Base-by-base conservation (phyloP, 768 basidiomycete species). In the Leccinum subtestaceum region DNA sequence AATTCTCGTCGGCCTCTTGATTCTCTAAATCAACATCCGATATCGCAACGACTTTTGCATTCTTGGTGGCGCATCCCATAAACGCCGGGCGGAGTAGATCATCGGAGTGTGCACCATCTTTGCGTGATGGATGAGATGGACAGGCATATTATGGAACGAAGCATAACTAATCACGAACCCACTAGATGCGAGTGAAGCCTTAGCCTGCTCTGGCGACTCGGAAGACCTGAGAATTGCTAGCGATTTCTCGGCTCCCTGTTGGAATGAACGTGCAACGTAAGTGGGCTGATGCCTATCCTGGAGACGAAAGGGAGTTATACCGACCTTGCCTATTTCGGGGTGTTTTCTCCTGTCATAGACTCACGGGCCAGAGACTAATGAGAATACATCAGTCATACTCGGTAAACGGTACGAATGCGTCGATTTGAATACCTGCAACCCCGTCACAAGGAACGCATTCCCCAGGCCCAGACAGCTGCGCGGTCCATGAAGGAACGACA, bases 31-130 rank as follows among this genome's bases (percentile, higher is more conserved):
- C 27, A 27, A 27, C 5, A 27, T 27, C 27, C 27, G 27, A 90
- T 63, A 97, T 94, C 1, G 91, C 90, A 50, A 98, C 88, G 55
- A 98, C 89, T 80, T 98, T 98, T 2, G 90, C 86, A 67, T 93
- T 93, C 75, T 89, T 92, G 4, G 93, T 97, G 29, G 89, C 87
- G 64, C 93, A 94, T 51, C 94, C 94, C 86, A 95, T 92, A 68
- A 95, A 93, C 1, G 98, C 86, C 0, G 96, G 96, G 51, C 84
- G 80, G 19, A 96, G 80, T 25, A 97, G 80, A 60, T 89, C 89
- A 48, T 89, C 84, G 1, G 92, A 87, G 72, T 91, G 88, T 9
- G 87, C 84, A 4, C 86, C 85, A 80, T 91, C 87, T 91, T 63
- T 10, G n/a, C 9, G 10, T 43, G 40, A 19, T 19, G 40, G 9